Percentiles rank a stretch among this genome's conserved stretches.
phyloP scores from a whole-genome alignment of 2,329 filamentous ascomycete genomes.

The Taxawa tesnikishii region DNA sequence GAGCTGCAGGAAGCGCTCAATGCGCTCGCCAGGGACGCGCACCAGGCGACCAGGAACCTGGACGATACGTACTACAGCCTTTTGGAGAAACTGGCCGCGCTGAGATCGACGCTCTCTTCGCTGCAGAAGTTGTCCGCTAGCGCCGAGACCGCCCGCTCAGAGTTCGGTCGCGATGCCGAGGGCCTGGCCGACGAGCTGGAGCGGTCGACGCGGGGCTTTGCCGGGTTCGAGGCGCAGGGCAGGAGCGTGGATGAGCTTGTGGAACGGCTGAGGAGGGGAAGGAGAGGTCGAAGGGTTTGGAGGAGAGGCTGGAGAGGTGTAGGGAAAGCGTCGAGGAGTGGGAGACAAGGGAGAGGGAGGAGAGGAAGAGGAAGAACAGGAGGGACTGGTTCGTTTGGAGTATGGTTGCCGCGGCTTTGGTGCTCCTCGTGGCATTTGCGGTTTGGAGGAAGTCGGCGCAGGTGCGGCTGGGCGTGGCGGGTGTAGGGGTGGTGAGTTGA shows the following conservation, averaged over 20 bases:
- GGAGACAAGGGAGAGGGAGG: slow-evolving; percentile 56
- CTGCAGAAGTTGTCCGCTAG: slow-evolving; percentile 55
- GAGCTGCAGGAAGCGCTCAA: slow-evolving; percentile 28
- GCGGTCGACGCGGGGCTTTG: slow-evolving; percentile 36
- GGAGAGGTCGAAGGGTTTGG: slow-evolving; percentile 46
- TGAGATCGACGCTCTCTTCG: slow-evolving; percentile 52
- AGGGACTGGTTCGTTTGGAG: slow-evolving; percentile 3
- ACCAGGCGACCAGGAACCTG: slow-evolving; percentile 50
- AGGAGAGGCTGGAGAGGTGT: slow-evolving; percentile 52
- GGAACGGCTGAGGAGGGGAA: slow-evolving; percentile 48
- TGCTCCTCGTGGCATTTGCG: slow-evolving; percentile 3
- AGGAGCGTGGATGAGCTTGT: slow-evolving; percentile 50
- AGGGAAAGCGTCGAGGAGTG: slow-evolving; percentile 53
- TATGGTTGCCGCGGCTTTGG: neutral
- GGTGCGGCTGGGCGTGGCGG: too few relatives aligned
- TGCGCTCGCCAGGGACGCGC: slow-evolving; percentile 46
- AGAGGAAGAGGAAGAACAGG: slow-evolving; percentile 41
- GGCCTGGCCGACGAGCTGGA: slow-evolving; percentile 68
- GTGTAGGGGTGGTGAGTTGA: too few relatives aligned
- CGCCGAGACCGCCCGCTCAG: slow-evolving; percentile 44
- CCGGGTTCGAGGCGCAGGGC: slow-evolving; percentile 54
- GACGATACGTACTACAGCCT: slow-evolving; percentile 66
- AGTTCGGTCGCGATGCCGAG: slow-evolving; percentile 49
- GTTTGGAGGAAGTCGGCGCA: slow-evolving; percentile 4
- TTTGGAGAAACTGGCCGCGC: slow-evolving; percentile 51